These are phyloP conservation scores for Pseudogymnoascus sp. DNA, from an alignment of 2,329 filamentous ascomycete species.

Conservation along the genomic window DNA sequence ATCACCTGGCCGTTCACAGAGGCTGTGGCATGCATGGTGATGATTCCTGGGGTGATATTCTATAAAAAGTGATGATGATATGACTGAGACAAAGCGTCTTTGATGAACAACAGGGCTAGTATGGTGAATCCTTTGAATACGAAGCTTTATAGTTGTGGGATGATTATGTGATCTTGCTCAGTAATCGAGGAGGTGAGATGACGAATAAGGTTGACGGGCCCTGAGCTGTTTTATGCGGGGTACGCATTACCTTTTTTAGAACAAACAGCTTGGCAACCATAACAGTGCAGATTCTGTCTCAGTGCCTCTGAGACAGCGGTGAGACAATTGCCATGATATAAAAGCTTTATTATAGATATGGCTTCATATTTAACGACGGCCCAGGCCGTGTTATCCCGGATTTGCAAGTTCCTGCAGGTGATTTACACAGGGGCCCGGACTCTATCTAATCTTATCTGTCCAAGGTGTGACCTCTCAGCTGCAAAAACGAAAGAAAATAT, in stretches of 20 bases:
- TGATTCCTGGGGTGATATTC: not conserved
- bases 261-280: not conserved
- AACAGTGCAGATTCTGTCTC: not conserved
- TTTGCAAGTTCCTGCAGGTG: not conserved
- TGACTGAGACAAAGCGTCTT: not conserved
- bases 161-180: not conserved
- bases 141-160: not conserved
- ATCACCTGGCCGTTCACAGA: conserved; percentile 36
- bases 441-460: not conserved
- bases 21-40: conserved; percentile 21
- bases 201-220: not conserved
- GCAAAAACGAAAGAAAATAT: not conserved
- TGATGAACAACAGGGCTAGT: not conserved
- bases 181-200: not conserved
- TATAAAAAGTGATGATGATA: not conserved
- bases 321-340: not conserved
- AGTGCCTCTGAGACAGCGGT: not conserved
- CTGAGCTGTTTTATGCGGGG: not conserved
- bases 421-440: not conserved
- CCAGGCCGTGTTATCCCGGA: not conserved
- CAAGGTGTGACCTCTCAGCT: not conserved
- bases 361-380: not conserved
- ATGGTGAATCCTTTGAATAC: not conserved
- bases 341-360: not conserved
- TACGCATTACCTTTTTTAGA: not conserved